Conservation (phyloP, 2,329 filamentous ascomycete species). For the Aspergillus brunneoviolaceus region DNA sequence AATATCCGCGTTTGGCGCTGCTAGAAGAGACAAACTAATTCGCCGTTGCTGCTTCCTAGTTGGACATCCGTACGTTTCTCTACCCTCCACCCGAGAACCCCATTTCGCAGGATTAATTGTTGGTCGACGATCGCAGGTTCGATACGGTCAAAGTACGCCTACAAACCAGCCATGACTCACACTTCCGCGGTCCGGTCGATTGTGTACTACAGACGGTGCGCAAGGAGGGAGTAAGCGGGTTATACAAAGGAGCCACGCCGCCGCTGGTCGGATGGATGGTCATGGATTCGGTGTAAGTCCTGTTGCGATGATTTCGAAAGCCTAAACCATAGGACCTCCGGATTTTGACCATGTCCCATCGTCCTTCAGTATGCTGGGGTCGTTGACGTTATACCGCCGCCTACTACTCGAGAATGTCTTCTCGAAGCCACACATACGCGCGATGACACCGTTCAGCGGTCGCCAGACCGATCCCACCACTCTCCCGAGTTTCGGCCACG, state of each 20-base stretch:
- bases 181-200: conserved; percentile 82
- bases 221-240: conserved; percentile 77
- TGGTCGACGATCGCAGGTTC: conserved; percentile 57
- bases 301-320: too few relatives aligned
- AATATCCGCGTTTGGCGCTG: background rate
- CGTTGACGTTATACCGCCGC: conserved; percentile 83
- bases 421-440: conserved; percentile 49
- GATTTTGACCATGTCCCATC: background rate
- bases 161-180: conserved; percentile 74
- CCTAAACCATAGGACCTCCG: too few relatives aligned
- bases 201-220: conserved; percentile 81
- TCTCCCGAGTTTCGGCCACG: conserved; percentile 78
- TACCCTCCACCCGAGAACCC: background rate
- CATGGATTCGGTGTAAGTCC: conserved; percentile 74
- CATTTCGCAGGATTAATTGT: conserved; percentile 1
- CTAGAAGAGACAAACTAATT: background rate
- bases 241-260: conserved; percentile 94
- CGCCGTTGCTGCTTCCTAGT: conserved; percentile 35
- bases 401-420: conserved; percentile 80
- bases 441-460: conserved; percentile 38
- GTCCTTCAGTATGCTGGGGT: conserved; percentile 72
- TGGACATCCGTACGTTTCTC: conserved; percentile 57
- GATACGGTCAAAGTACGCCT: conserved; percentile 96
- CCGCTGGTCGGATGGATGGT: conserved; percentile 97
- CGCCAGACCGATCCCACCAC: conserved; percentile 42